A percentile compares a stretch with the other conserved stretches of the same genome.
phyloP scores from a whole-genome alignment of 345 rosid genomes.

The Linum tenue region DNA sequence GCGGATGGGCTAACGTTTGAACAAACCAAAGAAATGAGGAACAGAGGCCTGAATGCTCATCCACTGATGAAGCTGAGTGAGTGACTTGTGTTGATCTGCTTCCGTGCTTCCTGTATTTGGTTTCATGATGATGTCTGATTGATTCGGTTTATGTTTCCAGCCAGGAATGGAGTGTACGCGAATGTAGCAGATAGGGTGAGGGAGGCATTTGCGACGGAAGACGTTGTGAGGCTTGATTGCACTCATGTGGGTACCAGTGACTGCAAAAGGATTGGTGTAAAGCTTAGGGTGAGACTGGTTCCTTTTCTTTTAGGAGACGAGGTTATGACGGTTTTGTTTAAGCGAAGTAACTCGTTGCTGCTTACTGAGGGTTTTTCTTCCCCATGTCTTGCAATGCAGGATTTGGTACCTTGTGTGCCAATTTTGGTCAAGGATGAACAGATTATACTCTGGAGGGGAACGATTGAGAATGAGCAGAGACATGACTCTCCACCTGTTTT shows the following conservation, averaged over 20 bases:
- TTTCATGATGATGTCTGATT: conserved; percentile 1
- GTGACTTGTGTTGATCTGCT: conserved; percentile 15
- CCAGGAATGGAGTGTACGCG: conserved; percentile 87
- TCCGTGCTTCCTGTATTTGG: neutral
- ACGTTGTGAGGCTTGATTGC: conserved; percentile 77
- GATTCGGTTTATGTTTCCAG: conserved; percentile 25
- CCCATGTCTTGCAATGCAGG: conserved; percentile 33
- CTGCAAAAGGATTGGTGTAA: conserved; percentile 80
- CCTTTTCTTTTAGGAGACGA: neutral
- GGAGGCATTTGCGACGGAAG: conserved; percentile 52
- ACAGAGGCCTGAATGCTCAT: conserved; percentile 46
- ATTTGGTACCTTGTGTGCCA: conserved; percentile 77
- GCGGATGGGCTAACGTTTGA: conserved; percentile 76
- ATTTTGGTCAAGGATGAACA: conserved; percentile 83
- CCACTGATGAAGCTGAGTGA: conserved; percentile 68
- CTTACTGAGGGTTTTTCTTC: conserved; percentile 3
- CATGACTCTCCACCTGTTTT: conserved; percentile 1
- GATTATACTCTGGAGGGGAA: conserved; percentile 79
- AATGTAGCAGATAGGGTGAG: conserved; percentile 65
- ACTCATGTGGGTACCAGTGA: conserved; percentile 66
- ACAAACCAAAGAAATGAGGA: conserved; percentile 80
- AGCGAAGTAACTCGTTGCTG: neutral
- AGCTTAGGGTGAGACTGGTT: conserved; percentile 42
- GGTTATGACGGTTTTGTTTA: neutral
- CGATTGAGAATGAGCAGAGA: conserved; percentile 10